Evolutionary conservation across 2,329 filamentous ascomycete genomes (phyloP), one percentile per base, ranked within the genome.

Genomic region (Colletotrichum australisinense): DNA sequence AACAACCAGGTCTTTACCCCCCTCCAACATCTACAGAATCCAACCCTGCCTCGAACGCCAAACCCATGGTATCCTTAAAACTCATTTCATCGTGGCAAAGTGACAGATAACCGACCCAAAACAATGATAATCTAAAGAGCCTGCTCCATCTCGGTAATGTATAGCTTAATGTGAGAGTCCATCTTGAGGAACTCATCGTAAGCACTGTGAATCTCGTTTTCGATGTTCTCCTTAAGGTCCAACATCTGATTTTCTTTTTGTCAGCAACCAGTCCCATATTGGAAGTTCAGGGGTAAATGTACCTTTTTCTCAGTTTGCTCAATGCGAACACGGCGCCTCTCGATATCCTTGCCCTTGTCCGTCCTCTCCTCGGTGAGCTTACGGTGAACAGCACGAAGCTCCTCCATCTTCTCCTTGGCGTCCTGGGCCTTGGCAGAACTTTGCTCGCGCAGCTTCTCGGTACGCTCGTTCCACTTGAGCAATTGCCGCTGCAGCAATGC

Each of bases 301-400:
- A 95, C 95, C 94, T 98, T 98, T 86, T 98, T 98, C 89, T 98
- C 96, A 9, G 95, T 98, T 86, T 98, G 95, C 84, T 99, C 97
- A 76, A 99, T 98, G 74, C 95, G 88, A n/a, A 98, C 94, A 77
- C 94, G 91, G 78, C 95, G 89, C 80, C 93, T 92, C 86, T 99
- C 97, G 85, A 98, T 97, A 80, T 98, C 96, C 71, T 94, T 93
- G 42, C 93, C 93, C 84, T 97, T 97, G 67, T 97, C 94, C 1
- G 90, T 90, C 75, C 95, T 89, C 86, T 99, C 96, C 79, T 96
- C 93, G 0, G 93, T 93, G 74, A 98, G 86, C 80, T 92, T 91
- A 79, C 91, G 91, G 82, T 99, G 96, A 59, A 95, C 89, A 4
- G 89, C 91, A 68, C 94, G 89, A 69, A 99, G 86, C 83, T 97